Conservation (phyloP, 495 filamentous ascomycete species). For the Penicillium alfredii region DNA sequence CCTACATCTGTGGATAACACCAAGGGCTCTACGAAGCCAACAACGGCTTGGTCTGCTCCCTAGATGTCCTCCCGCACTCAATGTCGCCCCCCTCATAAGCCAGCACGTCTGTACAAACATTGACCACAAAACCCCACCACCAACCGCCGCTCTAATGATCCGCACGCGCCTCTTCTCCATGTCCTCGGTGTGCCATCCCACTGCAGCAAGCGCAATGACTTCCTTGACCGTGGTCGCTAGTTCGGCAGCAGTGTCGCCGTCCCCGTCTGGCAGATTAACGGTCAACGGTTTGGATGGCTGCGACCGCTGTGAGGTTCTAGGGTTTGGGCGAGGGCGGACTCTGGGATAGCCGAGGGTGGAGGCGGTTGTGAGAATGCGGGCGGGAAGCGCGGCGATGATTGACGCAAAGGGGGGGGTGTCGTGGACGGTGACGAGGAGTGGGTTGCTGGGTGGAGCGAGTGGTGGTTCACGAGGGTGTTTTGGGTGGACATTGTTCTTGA, state of each 20-base stretch:
- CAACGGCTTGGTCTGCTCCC: constrained; percentile 22
- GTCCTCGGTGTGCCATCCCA: constrained; percentile 50
- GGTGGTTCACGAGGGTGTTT: constrained; percentile 2
- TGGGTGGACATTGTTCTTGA: background rate
- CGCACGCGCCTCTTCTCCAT: too few relatives aligned
- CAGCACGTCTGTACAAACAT: constrained; percentile 43
- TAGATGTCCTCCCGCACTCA: constrained; percentile 30
- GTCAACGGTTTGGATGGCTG: constrained; percentile 61
- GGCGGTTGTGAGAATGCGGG: constrained; percentile 51
- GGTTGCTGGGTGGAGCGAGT: constrained; percentile 42
- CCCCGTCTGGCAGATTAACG: constrained; percentile 50
- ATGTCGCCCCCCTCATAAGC: constrained; percentile 33
- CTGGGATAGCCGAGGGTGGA: too few relatives aligned
- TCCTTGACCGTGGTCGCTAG: constrained; percentile 29
- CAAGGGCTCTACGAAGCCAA: constrained; percentile 2
- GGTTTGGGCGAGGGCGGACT: constrained; percentile 37
- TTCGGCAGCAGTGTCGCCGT: constrained; percentile 34
- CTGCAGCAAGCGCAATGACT: constrained; percentile 39
- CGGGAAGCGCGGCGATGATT: too few relatives aligned
- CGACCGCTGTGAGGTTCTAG: constrained; percentile 59
- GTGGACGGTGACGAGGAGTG: constrained; percentile 24
- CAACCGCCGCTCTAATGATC: too few relatives aligned
- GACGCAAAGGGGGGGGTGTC: too few relatives aligned
- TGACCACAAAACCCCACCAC: constrained; percentile 49
- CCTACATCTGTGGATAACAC: too few relatives aligned